These are phyloP conservation scores for Penicillium sp. DNA, from an alignment of 2,329 filamentous ascomycete species.

Conservation along the genomic window DNA sequence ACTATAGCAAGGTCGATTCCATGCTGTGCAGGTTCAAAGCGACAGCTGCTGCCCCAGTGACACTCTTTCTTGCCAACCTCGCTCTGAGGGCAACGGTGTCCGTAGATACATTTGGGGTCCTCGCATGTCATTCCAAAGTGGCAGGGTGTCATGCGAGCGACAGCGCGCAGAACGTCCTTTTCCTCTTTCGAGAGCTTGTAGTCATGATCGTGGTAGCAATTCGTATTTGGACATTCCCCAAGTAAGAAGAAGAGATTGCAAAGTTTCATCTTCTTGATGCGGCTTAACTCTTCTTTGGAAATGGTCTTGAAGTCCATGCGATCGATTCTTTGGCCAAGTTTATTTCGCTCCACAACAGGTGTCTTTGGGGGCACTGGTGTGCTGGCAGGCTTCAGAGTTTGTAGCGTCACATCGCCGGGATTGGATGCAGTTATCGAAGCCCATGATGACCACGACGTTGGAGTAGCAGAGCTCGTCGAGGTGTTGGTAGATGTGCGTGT, in stretches of 20 bases:
- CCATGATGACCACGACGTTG: constrained; percentile 29
- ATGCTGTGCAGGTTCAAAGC: constrained; percentile 56
- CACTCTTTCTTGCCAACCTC: constrained; percentile 52
- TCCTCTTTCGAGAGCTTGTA: constrained; percentile 53
- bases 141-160: constrained; percentile 62
- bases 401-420: constrained; percentile 35
- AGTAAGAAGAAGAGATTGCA: constrained; percentile 61
- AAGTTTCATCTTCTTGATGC: constrained; percentile 59
- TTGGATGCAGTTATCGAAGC: constrained; percentile 34
- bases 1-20: constrained; percentile 56
- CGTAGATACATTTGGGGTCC: constrained; percentile 60
- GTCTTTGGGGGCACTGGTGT: constrained; percentile 17
- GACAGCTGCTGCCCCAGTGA: constrained; percentile 56
- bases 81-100: constrained; percentile 58
- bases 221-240: constrained; percentile 53
- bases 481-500: constrained; percentile 39
- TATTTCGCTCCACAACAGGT: constrained; percentile 52
- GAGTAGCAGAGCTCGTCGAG: constrained; percentile 29
- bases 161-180: constrained; percentile 51
- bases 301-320: constrained; percentile 48
- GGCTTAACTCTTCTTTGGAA: constrained; percentile 53
- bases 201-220: constrained; percentile 53
- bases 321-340: constrained; percentile 58
- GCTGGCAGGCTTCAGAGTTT: constrained; percentile 32
- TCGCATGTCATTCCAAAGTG: constrained; percentile 55